Base-by-base conservation (phyloP, 75 land plant genomes). In the Cunninghamia lanceolata region DNA sequence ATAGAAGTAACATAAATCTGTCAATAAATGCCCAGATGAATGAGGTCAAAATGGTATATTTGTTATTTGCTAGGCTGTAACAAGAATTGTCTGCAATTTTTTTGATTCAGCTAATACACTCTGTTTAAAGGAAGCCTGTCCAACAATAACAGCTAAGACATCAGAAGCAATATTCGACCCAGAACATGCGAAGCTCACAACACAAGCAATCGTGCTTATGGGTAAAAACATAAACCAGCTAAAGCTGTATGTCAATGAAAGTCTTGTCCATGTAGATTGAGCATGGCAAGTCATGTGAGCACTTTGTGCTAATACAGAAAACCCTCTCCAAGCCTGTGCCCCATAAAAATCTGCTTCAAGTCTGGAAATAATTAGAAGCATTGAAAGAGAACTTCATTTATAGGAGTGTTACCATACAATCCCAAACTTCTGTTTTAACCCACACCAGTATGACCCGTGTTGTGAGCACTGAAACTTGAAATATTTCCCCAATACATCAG, bases 141-240 rank as follows among this genome's bases (percentile, higher is more conserved):
- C 96, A 88, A 89, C 84, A 52, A 89, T 82, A 40, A 94, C 74
- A 15, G 91, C 96, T 86, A 94, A 56, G 9, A 96, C 63, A 25
- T 92, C 88, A 56, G 93, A 92, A 85, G 91, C 76, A 32, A 94
- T 46, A 30, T 91, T 90, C 16, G 90, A 90, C 45, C 94, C 90
- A n/a, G 86, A 80, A 81, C 85, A 85, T 17, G 96, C 92, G 86
- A 96, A 87, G 85, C 91, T 94, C 35, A 89, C 82, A 42, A 93
- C 94, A 83, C 91, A 85, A 42, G 93, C 93, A 84, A 93, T 85
- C 87, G 80, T 90, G 50, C 83, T 84, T 9, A 92, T 53, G 13
- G 91, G 84, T 34, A 87, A 81, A 63, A 87, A 77, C 15, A n/a
- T 35, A 30, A 32, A 73, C 9, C 70, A 86, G 83, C 47, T 81